A percentile compares a stretch with the other conserved stretches of the same genome.
phyloP scores from a whole-genome alignment of 2,329 filamentous ascomycete genomes.

The Graphium sp. region DNA sequence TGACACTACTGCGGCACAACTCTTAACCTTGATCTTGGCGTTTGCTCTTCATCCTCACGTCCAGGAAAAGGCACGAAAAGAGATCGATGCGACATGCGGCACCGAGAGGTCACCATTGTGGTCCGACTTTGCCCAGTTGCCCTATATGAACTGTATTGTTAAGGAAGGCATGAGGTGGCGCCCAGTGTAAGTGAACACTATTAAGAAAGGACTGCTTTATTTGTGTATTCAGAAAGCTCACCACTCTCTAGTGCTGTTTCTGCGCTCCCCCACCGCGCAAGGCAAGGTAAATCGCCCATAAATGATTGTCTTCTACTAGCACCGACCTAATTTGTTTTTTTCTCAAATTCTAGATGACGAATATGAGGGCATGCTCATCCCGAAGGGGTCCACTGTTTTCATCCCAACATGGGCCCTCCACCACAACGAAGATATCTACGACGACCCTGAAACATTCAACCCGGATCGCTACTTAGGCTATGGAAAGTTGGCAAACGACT shows the following conservation, averaged over 20 bases:
- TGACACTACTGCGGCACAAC: constrained; percentile 10
- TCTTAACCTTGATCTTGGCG: constrained; percentile 7
- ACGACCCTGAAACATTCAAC: constrained; percentile 12
- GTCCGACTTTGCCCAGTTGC: constrained; percentile 12
- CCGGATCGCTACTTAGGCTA: constrained; percentile 8
- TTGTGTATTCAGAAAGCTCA: no score
- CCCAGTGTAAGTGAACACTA: constrained; percentile 10
- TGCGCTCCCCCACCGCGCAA: constrained; percentile 18
- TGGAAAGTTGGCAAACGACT: constrained; percentile 6
- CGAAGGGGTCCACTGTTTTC: constrained; percentile 18
- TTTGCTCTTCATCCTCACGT: neutral
- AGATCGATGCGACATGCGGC: neutral
- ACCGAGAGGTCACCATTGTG: neutral
- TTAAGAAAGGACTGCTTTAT: no score
- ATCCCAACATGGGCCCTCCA: constrained; percentile 15
- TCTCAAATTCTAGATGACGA: constrained; percentile 19
- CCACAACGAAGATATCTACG: constrained; percentile 8
- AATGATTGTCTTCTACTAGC: constrained; percentile 1
- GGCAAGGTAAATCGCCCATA: constrained; percentile 7
- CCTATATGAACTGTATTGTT: constrained; percentile 20
- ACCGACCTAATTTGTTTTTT: constrained; percentile 9
- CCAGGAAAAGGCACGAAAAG: neutral
- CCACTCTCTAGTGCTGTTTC: constrained; percentile 6
- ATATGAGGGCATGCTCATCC: constrained; percentile 20
- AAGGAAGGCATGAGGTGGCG: constrained; percentile 25